Conservation (phyloP, 148 eudicot genomes). For the Euryodendron excelsum region DNA sequence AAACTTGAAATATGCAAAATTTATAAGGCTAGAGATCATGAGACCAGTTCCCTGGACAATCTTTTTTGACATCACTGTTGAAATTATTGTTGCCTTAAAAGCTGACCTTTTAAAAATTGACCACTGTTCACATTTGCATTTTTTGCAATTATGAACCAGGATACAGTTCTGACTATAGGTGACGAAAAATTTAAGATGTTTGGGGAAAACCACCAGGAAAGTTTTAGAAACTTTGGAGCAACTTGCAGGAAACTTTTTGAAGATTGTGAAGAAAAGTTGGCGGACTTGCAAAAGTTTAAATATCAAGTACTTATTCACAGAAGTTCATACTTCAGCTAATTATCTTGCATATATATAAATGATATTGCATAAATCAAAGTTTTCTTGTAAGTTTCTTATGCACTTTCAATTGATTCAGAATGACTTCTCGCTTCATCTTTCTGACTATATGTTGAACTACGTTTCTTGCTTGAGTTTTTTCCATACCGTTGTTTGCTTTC, state of each 20-base stretch:
- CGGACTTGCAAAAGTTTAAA: neutral
- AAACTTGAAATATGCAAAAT: too few species aligned
- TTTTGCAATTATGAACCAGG: too few species aligned
- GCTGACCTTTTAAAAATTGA: too few species aligned
- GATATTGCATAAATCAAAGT: neutral
- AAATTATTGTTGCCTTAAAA: too few species aligned
- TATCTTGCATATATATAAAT: neutral
- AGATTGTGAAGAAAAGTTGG: neutral
- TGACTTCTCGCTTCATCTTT: neutral
- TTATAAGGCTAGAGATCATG: too few species aligned
- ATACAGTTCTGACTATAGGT: too few species aligned
- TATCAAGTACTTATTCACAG: neutral
- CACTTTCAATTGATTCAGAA: neutral
- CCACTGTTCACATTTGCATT: too few species aligned
- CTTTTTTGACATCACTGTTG: too few species aligned
- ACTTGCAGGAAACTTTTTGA: neutral
- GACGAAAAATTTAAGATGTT: too few species aligned
- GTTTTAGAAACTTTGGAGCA: neutral
- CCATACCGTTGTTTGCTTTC: too few species aligned
- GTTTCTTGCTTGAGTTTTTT: too few species aligned
- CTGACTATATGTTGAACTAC: neutral
- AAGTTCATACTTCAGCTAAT: neutral
- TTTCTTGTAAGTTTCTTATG: neutral
- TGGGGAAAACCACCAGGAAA: neutral
- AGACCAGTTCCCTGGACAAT: too few species aligned